Evolutionary conservation across 345 rosid species (phyloP), one percentile per base, ranked within the genome.

Genomic region (Laguncularia racemosa): DNA sequence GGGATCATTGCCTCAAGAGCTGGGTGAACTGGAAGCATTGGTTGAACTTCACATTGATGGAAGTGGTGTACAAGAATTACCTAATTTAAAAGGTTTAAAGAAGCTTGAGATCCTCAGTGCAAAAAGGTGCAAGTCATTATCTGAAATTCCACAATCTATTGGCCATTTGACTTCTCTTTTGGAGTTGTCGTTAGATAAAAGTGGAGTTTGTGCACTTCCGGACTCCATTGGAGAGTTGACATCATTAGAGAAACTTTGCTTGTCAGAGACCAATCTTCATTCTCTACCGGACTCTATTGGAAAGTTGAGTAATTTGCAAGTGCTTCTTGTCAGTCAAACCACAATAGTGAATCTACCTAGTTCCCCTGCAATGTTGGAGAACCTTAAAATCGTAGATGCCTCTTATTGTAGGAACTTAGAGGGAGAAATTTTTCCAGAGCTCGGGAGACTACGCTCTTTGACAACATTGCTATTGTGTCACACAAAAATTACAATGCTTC

Each of bases 391-490:
- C 48, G 12, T 63, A 17, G 21, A 48, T 49, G 59, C 67, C 13
- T 8, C n/a, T 16, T 1, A n/a, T 3, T 28, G 63, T 60, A 13
- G n/a, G 0, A 20, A 13, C 4, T 0, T 18, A n/a, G 56, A 57
- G 57, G 63, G 70, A 1, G 33, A 18, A 16, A 53, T 70, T 46
- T 62, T 69, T 9, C 19, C 44, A 14, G 63, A 60, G 23, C 2
- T 61, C 16, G 33, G 63, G n/a, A 21, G 50, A 21, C 56, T 71
- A 21, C 51, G 40, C 40, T 33, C 40, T 33, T 9, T 33, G 40
- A 33, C 9, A 9, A 33, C 40, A 6, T 33, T 33, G 40, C 9
- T 1, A 33, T 33, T 33, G 40, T 6, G 11, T 6, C 9, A 7
- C 9, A 33, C 40, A 33, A 7, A 33, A 6, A 33, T 33, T 33